Evolutionary conservation across 805 yeast species (phyloP).

Genomic region (Komagataella populi): DNA sequence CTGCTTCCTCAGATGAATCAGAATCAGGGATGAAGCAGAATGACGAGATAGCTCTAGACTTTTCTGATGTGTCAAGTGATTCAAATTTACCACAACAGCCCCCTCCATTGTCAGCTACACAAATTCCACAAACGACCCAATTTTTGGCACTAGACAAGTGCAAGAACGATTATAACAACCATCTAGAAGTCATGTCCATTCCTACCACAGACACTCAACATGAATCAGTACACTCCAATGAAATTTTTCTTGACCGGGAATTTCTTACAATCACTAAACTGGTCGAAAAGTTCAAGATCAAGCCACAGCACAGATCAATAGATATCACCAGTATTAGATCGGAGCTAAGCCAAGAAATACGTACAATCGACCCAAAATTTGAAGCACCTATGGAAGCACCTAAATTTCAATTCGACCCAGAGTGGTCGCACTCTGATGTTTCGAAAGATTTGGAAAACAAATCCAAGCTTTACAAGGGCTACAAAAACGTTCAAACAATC

Average conservation of each 20-base stretch:
- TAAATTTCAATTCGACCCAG: neutral
- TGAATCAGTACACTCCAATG: conserved; percentile 7
- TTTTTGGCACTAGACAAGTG: conserved; percentile 85
- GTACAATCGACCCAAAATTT: neutral
- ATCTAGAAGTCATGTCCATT: conserved; percentile 37
- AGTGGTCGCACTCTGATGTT: neutral
- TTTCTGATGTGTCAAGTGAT: conserved; percentile 7
- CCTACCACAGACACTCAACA: conserved; percentile 13
- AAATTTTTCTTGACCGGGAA: conserved; percentile 23
- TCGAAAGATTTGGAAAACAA: neutral
- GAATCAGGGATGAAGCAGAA: conserved; percentile 8
- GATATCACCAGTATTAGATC: neutral
- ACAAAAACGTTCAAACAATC: neutral
- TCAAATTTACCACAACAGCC: neutral
- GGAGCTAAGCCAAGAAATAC: neutral
- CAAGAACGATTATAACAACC: conserved; percentile 42
- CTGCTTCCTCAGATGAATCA: conserved; percentile 3
- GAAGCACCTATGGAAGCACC: neutral
- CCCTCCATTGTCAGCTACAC: neutral
- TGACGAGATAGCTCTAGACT: conserved; percentile 20
- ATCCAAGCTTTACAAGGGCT: neutral
- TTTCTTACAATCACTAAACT: conserved; percentile 12
- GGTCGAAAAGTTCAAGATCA: conserved; percentile 5
- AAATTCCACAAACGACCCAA: conserved; percentile 16
- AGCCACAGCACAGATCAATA: neutral